These are phyloP conservation scores for Ogataea ramenticola DNA, from an alignment of 805 yeast species.

Conservation along the genomic window DNA sequence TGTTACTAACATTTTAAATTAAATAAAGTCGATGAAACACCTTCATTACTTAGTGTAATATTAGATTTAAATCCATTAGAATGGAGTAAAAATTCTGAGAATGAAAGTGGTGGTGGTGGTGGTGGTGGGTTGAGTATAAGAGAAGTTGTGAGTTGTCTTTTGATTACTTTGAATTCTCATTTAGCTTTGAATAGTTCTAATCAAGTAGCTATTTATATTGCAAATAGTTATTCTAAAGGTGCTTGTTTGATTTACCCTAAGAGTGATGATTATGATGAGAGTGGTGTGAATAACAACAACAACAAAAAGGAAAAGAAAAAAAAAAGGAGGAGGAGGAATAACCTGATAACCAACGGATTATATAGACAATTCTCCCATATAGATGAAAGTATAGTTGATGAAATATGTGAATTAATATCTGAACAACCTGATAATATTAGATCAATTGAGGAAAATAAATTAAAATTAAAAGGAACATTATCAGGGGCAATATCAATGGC, in stretches of 20 bases:
- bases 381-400: conserved; percentile 63
- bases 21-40: conserved; percentile 49
- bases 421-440: conserved; percentile 19
- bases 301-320: conserved; percentile 1
- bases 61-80: conserved; percentile 71
- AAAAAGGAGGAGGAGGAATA: conserved; percentile 8
- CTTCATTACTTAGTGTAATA: conserved; percentile 72
- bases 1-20: not conserved
- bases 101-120: too few relatives aligned
- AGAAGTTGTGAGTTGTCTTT: conserved; percentile 54
- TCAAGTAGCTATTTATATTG: conserved; percentile 72
- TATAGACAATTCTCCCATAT: conserved; percentile 78
- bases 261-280: conserved; percentile 7
- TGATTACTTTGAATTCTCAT: conserved; percentile 83
- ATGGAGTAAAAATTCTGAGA: conserved; percentile 46
- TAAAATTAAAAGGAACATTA: conserved; percentile 41
- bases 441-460: conserved; percentile 8
- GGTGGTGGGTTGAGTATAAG: too few relatives aligned
- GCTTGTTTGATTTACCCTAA: conserved; percentile 66
- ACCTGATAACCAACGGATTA: conserved; percentile 52
- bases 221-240: conserved; percentile 51
- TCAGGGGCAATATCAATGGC: conserved; percentile 82
- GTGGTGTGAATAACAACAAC: conserved; percentile 1
- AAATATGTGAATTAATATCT: conserved; percentile 41
- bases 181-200: conserved; percentile 79